Evolutionary conservation across 208 protist genomes (phyloP).

Genomic region (Phytomonas francai): DNA sequence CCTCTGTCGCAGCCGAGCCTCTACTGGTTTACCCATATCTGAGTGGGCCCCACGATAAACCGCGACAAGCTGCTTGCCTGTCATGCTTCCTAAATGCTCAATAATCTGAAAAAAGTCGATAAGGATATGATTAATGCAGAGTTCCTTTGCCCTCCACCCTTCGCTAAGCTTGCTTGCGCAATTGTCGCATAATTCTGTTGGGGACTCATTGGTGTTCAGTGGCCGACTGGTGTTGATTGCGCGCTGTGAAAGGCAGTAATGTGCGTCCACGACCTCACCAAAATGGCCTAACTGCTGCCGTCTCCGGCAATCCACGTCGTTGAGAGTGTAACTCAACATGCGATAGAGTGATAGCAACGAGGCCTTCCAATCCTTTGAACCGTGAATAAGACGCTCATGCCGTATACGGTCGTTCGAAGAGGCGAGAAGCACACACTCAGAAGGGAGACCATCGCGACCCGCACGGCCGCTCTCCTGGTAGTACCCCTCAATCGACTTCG

Average conservation of each 20-base stretch:
- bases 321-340: constrained; percentile 76
- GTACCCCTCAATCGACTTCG: constrained; percentile 96
- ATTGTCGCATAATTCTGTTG: constrained; percentile 71
- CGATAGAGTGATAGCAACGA: constrained; percentile 59
- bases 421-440: constrained; percentile 77
- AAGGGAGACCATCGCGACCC: constrained; percentile 90
- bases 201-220: not conserved
- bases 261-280: constrained; percentile 61
- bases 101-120: constrained; percentile 65
- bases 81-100: constrained; percentile 58
- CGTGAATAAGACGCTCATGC: constrained; percentile 74
- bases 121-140: constrained; percentile 38
- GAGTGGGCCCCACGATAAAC: constrained; percentile 61
- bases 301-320: constrained; percentile 82
- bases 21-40: constrained; percentile 69
- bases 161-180: constrained; percentile 61
- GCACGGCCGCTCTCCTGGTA: constrained; percentile 97
- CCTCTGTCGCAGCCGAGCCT: constrained; percentile 64
- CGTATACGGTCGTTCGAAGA: constrained; percentile 54
- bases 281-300: constrained; percentile 82
- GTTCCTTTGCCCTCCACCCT: constrained; percentile 35
- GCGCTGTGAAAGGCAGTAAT: constrained; percentile 57
- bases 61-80: constrained; percentile 66
- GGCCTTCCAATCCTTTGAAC: constrained; percentile 67
- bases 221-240: constrained; percentile 11